phyloP scores from a whole-genome alignment of 192 early-diverging fungal genomes.

The Dispira parvispora region DNA sequence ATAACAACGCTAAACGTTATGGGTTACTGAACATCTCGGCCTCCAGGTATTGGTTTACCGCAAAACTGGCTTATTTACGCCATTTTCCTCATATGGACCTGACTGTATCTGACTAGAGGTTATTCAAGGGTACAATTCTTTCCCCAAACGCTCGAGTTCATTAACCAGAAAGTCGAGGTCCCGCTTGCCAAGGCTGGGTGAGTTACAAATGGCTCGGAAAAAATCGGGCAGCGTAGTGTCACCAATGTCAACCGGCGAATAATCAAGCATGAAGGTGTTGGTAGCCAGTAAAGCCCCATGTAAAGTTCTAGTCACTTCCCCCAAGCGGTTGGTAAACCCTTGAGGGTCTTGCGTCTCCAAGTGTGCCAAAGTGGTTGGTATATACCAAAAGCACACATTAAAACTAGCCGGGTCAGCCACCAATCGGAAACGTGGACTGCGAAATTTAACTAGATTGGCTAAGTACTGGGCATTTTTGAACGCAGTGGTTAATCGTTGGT shows the following conservation, averaged over 20 bases:
- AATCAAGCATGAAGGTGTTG: slow-evolving; percentile 54
- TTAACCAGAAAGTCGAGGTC: slow-evolving; percentile 31
- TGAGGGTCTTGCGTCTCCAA: slow-evolving; percentile 18
- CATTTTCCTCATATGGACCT: too few relatives aligned
- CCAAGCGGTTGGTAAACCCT: slow-evolving; percentile 19
- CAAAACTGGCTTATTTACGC: too few relatives aligned
- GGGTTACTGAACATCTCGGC: too few relatives aligned
- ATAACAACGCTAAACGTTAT: too few relatives aligned
- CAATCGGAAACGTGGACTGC: slow-evolving; percentile 22
- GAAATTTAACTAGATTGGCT: slow-evolving; percentile 16
- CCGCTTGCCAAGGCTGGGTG: slow-evolving; percentile 30
- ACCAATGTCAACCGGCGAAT: slow-evolving; percentile 27
- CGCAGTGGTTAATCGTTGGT: slow-evolving; percentile 35
- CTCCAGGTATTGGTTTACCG: too few relatives aligned
- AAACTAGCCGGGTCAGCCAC: slow-evolving; percentile 22
- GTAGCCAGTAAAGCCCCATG: slow-evolving; percentile 25
- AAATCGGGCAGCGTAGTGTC: slow-evolving; percentile 31
- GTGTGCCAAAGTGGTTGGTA: slow-evolving; percentile 21
- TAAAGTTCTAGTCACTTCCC: slow-evolving; percentile 22
- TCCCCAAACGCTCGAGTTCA: slow-evolving; percentile 34
- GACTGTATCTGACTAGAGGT: too few relatives aligned
- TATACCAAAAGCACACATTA: slow-evolving; percentile 62
- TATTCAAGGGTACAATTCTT: slow-evolving; percentile 5
- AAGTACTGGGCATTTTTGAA: slow-evolving; percentile 32
- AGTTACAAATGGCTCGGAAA: slow-evolving; percentile 56